Base-by-base conservation (phyloP, 1,139 yeast genomes). In the Geotrichum klebahnii region DNA sequence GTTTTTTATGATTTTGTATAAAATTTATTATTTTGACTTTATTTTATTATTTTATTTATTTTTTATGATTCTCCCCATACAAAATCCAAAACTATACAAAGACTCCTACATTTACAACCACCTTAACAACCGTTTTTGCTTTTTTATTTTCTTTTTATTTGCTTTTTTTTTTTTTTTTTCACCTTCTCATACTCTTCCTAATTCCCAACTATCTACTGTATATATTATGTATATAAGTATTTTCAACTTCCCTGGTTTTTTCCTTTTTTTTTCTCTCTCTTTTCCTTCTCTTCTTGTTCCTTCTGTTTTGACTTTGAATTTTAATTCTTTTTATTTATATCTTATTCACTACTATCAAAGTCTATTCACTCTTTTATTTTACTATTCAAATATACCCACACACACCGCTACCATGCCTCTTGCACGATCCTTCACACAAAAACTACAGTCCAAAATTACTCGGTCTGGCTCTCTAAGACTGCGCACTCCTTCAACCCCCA, bases 391-490 rank as follows among this genome's bases (percentile, higher is more conserved):
- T 39, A n/a, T 14, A 3, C 16, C 14, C 8, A 14, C 19, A 39
- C 8, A 23, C 36, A 9, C 5, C 3, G 9, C 46, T 14, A 37
- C 12, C 19, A 60, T 60, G 64, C 55, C 62, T 9, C 54, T 60
- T 12, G 57, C 59, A 34, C 52, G 63, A 44, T 54, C 59, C 2
- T 51, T 60, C 19, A 60, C 64, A 20, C 57, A 56, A 36, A 55
- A 55, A 50, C 54, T 60, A n/a, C n/a, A n/a, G n/a, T 59, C 58
- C 49, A 58, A 58, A 46, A 56, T 60, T 19, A 55, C 54, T 35
- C 57, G 46, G 53, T 48, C 51, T 35, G 36, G 28, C 45, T 10
- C 38, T 51, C 19, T 50, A 3, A 36, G 44, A 14, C 42, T 53
- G n/a, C 22, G 44, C 14, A 36, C 26, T 10, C 19, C 32, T 26